Base-by-base conservation (phyloP, 2,329 filamentous ascomycete species). In the Trichoderma sp. region DNA sequence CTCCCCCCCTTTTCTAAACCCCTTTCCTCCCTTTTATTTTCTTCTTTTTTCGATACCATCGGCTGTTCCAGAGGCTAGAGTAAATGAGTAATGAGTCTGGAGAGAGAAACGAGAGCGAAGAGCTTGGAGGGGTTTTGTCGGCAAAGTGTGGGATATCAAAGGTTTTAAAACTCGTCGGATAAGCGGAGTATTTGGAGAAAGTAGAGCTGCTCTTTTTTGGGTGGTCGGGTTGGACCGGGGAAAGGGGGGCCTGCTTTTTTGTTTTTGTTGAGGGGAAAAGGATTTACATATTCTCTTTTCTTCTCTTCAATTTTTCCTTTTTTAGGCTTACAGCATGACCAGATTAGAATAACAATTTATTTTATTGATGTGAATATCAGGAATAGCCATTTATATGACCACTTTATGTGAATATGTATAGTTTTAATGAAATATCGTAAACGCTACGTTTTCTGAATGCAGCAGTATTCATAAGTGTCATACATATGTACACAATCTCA, bases 21-120 rank as follows among this genome's bases (percentile, higher is more conserved):
- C 53, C 47, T 43, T 43, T 21, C 47, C 14, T 21, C 47, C 47
- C 14, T 24, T 49, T 64, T 64, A 52, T 59, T 68, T 63, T 68
- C 59, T 58, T 74, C 73, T 74, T 75, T 76, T 77, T 79, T 79
- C 77, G 77, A 81, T 81, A 81, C 79, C 79, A 80, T 72, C 71
- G 75, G 71, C 73, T 73, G 70, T 75, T 75, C 71, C 74, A 71
- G 71, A 73, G 73, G 73, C 72, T 79, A 78, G 77, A 80, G 74
- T 79, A 79, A 76, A 80, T 75, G 74, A 73, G 72, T 77, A 75
- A 76, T 77, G 74, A 68, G 63, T 70, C 21, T 53, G 70, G 66
- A 70, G 73, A 72, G 73, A 72, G 68, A 72, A 69, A 74, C 72
- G 37, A 47, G 66, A 62, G 59, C 66, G 40, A 43, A 43, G 40